These are phyloP conservation scores for Lolium multiflorum DNA, from an alignment of 176 grass and related monocot genomes.

Conservation along the genomic window DNA sequence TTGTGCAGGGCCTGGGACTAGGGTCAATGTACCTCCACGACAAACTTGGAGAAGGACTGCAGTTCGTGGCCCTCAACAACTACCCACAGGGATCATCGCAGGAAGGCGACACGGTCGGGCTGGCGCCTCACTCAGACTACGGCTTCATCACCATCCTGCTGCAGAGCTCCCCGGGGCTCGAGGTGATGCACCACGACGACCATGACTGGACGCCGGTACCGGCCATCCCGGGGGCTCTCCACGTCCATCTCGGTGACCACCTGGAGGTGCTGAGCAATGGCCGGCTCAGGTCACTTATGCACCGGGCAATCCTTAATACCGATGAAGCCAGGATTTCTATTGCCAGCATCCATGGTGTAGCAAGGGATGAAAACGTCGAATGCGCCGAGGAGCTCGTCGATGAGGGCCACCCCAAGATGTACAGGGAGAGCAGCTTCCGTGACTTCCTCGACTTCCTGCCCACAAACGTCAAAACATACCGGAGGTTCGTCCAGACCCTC, in stretches of 20 bases:
- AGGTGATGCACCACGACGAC: constrained; percentile 52
- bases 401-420: constrained; percentile 58
- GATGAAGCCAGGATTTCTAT: constrained; percentile 58
- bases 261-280: no score
- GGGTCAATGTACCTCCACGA: constrained; percentile 42
- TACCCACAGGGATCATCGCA: constrained; percentile 42
- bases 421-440: constrained; percentile 72
- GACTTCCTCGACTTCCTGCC: constrained; percentile 79
- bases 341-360: constrained; percentile 75
- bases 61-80: constrained; percentile 66
- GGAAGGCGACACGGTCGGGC: constrained; percentile 36
- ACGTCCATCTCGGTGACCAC: constrained; percentile 69
- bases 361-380: constrained; percentile 60
- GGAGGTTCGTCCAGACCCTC: constrained; percentile 56
- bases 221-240: constrained; percentile 32
- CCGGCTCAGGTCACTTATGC: no score
- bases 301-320: not conserved
- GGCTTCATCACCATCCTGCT: constrained; percentile 79
- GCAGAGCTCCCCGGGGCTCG: constrained; percentile 63
- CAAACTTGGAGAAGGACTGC: constrained; percentile 61
- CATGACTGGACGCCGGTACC: constrained; percentile 56
- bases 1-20: constrained; percentile 72
- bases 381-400: constrained; percentile 61
- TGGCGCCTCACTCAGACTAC: constrained; percentile 71
- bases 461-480: constrained; percentile 13